Evolutionary conservation across 1,284 basidiomycete species (phyloP).

Genomic region (Veloboletus limbatus): DNA sequence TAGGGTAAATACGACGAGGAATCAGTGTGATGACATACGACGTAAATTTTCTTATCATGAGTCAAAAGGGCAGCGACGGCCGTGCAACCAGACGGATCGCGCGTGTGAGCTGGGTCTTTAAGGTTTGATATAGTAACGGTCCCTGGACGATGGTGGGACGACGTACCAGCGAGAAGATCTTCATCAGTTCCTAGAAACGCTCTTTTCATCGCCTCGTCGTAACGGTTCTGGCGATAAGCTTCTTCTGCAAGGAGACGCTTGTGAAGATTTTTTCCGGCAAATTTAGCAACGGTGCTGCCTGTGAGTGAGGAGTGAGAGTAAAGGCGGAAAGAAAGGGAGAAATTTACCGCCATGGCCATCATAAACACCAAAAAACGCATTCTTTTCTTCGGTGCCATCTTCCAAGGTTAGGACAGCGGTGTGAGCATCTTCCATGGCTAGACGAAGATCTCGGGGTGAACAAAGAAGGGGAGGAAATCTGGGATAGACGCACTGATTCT

Average conservation of each 20-base stretch:
- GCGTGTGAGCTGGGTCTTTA: slow-evolving; percentile 79
- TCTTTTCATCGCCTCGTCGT: slow-evolving; percentile 78
- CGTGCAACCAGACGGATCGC: slow-evolving; percentile 96
- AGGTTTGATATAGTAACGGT: neutral
- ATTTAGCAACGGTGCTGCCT: slow-evolving; percentile 90
- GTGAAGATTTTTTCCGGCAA: slow-evolving; percentile 88
- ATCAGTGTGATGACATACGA: slow-evolving; percentile 45
- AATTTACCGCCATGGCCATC: slow-evolving; percentile 92
- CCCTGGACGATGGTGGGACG: neutral
- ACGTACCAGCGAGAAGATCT: slow-evolving; percentile 82
- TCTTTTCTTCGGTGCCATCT: slow-evolving; percentile 48
- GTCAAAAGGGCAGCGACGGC: slow-evolving; percentile 90
- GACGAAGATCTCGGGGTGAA: slow-evolving; percentile 2
- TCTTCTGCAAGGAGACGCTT: slow-evolving; percentile 74
- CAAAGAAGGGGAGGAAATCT: neutral
- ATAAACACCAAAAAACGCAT: slow-evolving; percentile 94
- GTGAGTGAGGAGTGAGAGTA: slow-evolving; percentile 11
- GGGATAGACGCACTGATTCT: slow-evolving; percentile 76
- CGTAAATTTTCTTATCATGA: slow-evolving; percentile 74
- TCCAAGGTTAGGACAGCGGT: slow-evolving; percentile 75
- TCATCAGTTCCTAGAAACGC: slow-evolving; percentile 95
- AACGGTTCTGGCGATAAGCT: slow-evolving; percentile 69
- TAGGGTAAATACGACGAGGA: neutral
- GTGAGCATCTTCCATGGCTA: slow-evolving; percentile 99
- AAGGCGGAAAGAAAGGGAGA: slow-evolving; percentile 3